These are phyloP conservation scores for Trametes cingulata DNA, from an alignment of 768 basidiomycete species.

Conservation along the genomic window DNA sequence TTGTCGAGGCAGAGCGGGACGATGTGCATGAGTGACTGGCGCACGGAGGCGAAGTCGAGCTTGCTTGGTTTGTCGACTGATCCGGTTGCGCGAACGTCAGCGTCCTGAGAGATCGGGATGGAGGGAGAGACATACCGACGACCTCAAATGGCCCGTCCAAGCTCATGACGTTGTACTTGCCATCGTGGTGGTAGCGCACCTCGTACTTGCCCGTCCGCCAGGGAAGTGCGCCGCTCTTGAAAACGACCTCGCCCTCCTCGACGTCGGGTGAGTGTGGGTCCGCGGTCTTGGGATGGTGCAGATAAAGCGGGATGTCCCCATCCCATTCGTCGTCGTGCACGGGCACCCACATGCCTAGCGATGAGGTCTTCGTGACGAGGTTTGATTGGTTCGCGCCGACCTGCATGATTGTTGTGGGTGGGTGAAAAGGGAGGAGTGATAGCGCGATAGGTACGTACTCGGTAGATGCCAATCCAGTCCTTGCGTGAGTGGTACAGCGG, in stretches of 20 bases:
- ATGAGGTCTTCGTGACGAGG: constrained; percentile 80
- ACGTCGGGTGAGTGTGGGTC: constrained; percentile 37
- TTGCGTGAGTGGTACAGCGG: constrained; percentile 82
- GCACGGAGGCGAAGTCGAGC: constrained; percentile 65
- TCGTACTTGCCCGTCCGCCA: constrained; percentile 90
- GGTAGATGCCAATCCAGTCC: constrained; percentile 96
- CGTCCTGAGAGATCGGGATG: not conserved
- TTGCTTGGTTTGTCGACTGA: constrained; percentile 70
- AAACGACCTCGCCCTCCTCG: constrained; percentile 66
- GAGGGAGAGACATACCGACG: constrained; percentile 59
- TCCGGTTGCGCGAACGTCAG: constrained; percentile 2
- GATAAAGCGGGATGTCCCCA: constrained; percentile 70
- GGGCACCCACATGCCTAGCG: constrained; percentile 90
- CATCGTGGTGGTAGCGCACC: constrained; percentile 93
- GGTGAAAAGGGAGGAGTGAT: not conserved
- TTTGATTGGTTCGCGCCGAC: constrained; percentile 86
- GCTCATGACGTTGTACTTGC: constrained; percentile 95
- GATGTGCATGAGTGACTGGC: constrained; percentile 66
- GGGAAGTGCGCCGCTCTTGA: constrained; percentile 78
- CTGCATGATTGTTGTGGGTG: constrained; percentile 35
- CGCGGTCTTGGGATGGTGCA: constrained; percentile 36
- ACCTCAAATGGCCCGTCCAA: constrained; percentile 86
- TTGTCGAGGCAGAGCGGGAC: constrained; percentile 87
- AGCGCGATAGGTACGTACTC: constrained; percentile 44
- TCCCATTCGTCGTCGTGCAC: constrained; percentile 93